These are phyloP conservation scores for Ogataea henricii DNA, from an alignment of 805 yeast species.

Conservation along the genomic window DNA sequence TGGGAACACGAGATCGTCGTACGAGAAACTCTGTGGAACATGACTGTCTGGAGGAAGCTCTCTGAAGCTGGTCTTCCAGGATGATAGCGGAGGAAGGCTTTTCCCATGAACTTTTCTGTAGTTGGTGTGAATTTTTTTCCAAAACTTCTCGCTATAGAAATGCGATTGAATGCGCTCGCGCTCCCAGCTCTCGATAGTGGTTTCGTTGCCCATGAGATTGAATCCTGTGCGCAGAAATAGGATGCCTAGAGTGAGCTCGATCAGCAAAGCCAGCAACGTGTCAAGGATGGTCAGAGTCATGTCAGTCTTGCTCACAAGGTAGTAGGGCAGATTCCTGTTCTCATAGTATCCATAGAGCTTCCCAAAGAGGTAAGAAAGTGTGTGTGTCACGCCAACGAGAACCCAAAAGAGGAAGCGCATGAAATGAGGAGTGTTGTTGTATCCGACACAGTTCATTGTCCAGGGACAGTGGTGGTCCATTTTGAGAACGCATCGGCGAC, in stretches of 20 bases:
- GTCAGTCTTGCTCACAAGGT: constrained; percentile 53
- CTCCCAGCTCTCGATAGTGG: constrained; percentile 95
- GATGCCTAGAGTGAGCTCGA: constrained; percentile 58
- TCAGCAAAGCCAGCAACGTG: constrained; percentile 57
- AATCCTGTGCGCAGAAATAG: constrained; percentile 62
- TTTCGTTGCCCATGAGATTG: constrained; percentile 65
- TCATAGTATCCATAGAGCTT: constrained; percentile 48
- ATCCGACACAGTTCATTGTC: constrained; percentile 91
- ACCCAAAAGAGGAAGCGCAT: constrained; percentile 75
- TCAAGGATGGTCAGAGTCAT: constrained; percentile 56
- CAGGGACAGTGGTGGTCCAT: constrained; percentile 98
- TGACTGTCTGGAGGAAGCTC: constrained; percentile 19
- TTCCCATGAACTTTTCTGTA: constrained; percentile 40
- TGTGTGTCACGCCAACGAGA: constrained; percentile 48
- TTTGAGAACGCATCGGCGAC: constrained; percentile 71
- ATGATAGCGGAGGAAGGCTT: constrained; percentile 45
- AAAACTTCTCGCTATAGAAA: constrained; percentile 55
- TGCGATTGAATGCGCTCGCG: constrained; percentile 75
- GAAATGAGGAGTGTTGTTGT: constrained; percentile 75
- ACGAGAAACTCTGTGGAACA: constrained; percentile 42
- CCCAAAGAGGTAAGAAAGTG: constrained; percentile 42
- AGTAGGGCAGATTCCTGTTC: constrained; percentile 54
- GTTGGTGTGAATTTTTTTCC: constrained; percentile 49
- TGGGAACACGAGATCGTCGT: constrained; percentile 78
- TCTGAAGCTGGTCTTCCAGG: constrained; percentile 43